Evolutionary conservation across 2,329 filamentous ascomycete genomes (phyloP), one percentile per base, ranked within the genome.

Genomic region (Aspergillus proliferans): DNA sequence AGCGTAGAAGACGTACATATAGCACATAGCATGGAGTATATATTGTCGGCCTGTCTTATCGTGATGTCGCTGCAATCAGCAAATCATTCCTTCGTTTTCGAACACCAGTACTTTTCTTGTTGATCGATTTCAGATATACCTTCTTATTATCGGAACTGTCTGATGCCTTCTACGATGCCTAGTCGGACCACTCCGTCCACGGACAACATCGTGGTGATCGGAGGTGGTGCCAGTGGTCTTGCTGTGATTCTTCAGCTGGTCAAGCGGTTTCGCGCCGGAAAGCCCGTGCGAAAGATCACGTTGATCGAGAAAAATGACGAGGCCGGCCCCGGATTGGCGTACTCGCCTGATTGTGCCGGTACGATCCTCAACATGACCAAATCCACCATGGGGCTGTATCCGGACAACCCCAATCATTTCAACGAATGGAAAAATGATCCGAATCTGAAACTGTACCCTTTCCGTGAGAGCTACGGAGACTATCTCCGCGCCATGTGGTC

Each of bases 341-440:
- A 49, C 18, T 52, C 47, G 3, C 21, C 47, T 7, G 36, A 36
- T 4, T 49, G 47, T n/a, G 22, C 44, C 3, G 50, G 47, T 7
- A 49, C 50, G 8, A 52, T 52, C 26, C 18, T 49, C 28, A 52
- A 49, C 14, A 52, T 49, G 50, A 44, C 48, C 24, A 47, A 47
- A 18, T 39, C 49, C 22, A 52, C 50, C 1, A 52, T 52, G 47
- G 50, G 50, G 14, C 30, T 52, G 9, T 47, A 47, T 43, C 39
- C 34, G 22, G 34, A 49, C 18, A 46, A 52, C 14, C 50, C 43
- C 12, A 45, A 44, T 30, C 47, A 52, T 46, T 52, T 49, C 8
- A 47, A 26, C 2, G 24, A 39, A 7, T 52, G 50, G 50, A 44
- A 47, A 15, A 40, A 30, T 6, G 47, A 47, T n/a, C 33, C 8